Base-by-base conservation (phyloP, 2,329 filamentous ascomycete species). In the Aureobasidium sp. region DNA sequence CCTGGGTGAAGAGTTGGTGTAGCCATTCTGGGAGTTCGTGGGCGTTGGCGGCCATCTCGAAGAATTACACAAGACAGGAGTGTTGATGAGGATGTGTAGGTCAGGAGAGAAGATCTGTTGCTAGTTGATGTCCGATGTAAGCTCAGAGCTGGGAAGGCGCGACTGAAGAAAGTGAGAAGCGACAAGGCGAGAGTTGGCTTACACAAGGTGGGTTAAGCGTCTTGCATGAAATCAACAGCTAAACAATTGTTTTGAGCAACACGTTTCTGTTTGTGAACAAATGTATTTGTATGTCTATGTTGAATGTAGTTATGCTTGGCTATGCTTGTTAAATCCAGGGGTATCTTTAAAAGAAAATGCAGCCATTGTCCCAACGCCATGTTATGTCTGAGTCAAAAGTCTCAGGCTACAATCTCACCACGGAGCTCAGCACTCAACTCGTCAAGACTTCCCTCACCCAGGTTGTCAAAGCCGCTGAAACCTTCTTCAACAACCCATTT, bases 401-500 rank as follows among this genome's bases (percentile, higher is more conserved):
- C n/a, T 61, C 57, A 61, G 43, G 46, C 44, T 1, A 27, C 34
- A 27, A 60, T 37, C n/a, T 41, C 53, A 15, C 55, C 62, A 24
- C 56, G 51, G 6, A 63, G 36, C 37, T 65, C 64, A 29, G 71
- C 70, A 53, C 70, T 65, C 52, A 73, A 61, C 27, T 66, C 68
- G 56, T 71, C 71, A 27, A 73, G 65, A 20, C 64, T 66, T 15
- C 65, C 65, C 50, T 73, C 71, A 12, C 68, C 69, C 20, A 74
- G 61, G 8, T 67, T 76, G 63, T 93, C 88, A 59, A 96, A 73
- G 0, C 87, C 89, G 65, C 81, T 81, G 70, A 96, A 96, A 0
- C 92, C 92, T 52, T 97, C 92, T 73, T 97, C 92, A 0, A 96
- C 89, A 0, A 82, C 77, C 93, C 93, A 97, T 63, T 85, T 84